phyloP scores from a whole-genome alignment of 257 asterid genomes.

The Salvia miltiorrhiza region DNA sequence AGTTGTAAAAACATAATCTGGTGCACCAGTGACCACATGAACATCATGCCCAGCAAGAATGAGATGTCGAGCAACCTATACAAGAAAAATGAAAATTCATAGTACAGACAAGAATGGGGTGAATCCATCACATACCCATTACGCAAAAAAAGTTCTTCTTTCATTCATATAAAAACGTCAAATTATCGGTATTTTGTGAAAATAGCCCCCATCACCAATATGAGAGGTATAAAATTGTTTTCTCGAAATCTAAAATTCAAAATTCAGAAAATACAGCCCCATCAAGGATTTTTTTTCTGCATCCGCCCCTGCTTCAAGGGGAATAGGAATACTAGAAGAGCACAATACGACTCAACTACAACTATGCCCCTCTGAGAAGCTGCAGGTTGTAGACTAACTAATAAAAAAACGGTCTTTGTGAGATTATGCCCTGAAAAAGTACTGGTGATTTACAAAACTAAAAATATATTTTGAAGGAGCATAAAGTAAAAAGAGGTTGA shows the following conservation, averaged over 20 bases:
- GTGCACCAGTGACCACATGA: conserved; percentile 97
- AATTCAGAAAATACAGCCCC: too few species aligned
- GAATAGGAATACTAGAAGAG: neutral
- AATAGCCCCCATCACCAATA: too few species aligned
- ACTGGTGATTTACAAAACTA: neutral
- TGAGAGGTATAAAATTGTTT: too few species aligned
- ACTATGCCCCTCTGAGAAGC: neutral
- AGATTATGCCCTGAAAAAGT: neutral
- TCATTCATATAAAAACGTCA: too few species aligned
- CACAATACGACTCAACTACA: neutral
- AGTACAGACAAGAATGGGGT: neutral
- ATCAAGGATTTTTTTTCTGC: too few species aligned
- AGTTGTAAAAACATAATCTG: conserved; percentile 81
- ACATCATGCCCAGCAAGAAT: conserved; percentile 88
- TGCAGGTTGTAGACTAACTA: neutral
- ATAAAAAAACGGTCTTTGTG: neutral
- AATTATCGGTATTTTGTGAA: too few species aligned
- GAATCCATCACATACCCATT: neutral
- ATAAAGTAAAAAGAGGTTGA: neutral
- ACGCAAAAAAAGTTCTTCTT: too few species aligned
- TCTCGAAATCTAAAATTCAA: too few species aligned
- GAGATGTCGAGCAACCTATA: conserved; percentile 90
- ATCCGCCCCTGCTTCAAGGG: neutral
- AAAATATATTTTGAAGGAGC: neutral
- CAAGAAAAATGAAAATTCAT: conserved; percentile 14